These are phyloP conservation scores for Leucocoprinus birnbaumii DNA, from an alignment of 768 basidiomycete genomes.

Conservation along the genomic window DNA sequence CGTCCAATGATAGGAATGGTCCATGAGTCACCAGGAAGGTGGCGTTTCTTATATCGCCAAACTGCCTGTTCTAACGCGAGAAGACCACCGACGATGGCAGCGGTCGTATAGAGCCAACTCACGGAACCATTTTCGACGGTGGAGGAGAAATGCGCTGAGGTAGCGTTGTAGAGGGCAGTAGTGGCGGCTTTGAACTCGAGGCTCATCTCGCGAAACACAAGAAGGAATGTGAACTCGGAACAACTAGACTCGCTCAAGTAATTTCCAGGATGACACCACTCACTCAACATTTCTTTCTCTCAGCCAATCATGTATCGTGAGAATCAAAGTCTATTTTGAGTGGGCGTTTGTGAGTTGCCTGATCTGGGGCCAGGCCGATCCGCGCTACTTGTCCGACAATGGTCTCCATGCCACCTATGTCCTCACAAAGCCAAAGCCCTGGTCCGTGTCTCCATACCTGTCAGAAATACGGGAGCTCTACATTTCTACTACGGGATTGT, in stretches of 20 bases:
- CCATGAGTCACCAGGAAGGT: conserved; percentile 86
- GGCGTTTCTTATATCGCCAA: conserved; percentile 86
- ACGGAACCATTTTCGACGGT: conserved; percentile 28
- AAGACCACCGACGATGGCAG: conserved; percentile 66
- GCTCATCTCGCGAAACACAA: conserved; percentile 28
- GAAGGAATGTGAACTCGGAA: conserved; percentile 1
- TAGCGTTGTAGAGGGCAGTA: conserved; percentile 44
- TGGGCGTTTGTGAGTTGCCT: too few relatives aligned
- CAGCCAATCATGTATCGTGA: conserved; percentile 34
- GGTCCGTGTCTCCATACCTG: too few relatives aligned
- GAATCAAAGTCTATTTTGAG: not conserved
- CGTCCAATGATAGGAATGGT: conserved; percentile 98
- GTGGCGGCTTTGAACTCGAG: conserved; percentile 21
- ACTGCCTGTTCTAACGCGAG: conserved; percentile 85
- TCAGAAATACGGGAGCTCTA: too few relatives aligned
- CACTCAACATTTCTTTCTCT: conserved; percentile 25
- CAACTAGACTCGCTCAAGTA: not conserved
- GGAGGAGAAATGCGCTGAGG: conserved; percentile 43
- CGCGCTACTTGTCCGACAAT: too few relatives aligned
- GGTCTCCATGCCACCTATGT: too few relatives aligned
- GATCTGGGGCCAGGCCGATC: too few relatives aligned
- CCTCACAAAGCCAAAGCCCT: too few relatives aligned
- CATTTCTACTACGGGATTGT: too few relatives aligned
- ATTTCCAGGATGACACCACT: conserved; percentile 31
- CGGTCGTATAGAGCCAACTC: conserved; percentile 68